Evolutionary conservation across 768 basidiomycete species (phyloP), one percentile per base, ranked within the genome.

Genomic region (Clathrus columnatus): DNA sequence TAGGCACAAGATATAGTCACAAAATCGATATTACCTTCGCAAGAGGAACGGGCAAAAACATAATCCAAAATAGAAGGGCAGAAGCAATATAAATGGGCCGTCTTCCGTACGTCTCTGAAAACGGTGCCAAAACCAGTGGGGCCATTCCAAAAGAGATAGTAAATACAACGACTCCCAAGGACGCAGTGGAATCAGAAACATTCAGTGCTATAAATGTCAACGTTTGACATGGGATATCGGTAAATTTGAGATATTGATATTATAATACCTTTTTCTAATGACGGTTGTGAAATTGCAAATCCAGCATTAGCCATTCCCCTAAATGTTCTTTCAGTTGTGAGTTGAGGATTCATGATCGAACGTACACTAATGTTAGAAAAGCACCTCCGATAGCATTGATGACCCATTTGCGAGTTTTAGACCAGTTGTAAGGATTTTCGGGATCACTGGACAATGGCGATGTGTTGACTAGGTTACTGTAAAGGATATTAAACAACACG

Each of bases 381-480:
- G 30, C 51, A 42, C 29, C 29, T 17, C 51, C 51, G 11, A 53
- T 24, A 7, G 41, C n/a, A 53, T 28, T 80, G 21, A 80, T 67
- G 8, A 72, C 41, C 76, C 80, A 80, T 60, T 80, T 82, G 51
- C 69, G 69, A 7, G 54, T 27, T 2, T 57, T 62, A 1, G 70
- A 66, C 76, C 78, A 83, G 60, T 80, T 82, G 61, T 80, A 75
- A 10, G 82, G 82, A 59, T 83, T 83, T 20, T 60, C 60, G 8
- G 72, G 77, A 63, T 83, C 82, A 56, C 58, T 17, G 18, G 16
- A 10, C 27, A 36, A 7, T 14, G 23, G 16, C 6, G 27, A 5
- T 43, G 36, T 23, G 11, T 21, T 7, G 23, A 20, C 23, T 24
- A 20, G 18, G 20, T 6, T 43, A 53, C 18, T 16, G 2, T 42